Evolutionary conservation across 306 rosid genomes (phyloP).

Genomic region (Sindora glabra): DNA sequence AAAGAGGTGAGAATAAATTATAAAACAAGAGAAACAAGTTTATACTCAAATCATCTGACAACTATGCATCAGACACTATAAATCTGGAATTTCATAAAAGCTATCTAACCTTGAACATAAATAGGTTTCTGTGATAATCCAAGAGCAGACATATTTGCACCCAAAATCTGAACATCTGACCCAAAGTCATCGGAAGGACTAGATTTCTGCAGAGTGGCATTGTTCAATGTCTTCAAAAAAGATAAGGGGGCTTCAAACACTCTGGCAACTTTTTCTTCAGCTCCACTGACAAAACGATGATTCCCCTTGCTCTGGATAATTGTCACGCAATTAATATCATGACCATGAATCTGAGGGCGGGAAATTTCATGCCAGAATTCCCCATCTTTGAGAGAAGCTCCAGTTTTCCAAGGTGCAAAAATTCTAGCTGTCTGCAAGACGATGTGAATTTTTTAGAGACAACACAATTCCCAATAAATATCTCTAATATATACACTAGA

Average conservation of each 20-base stretch:
- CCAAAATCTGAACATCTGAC: conserved; percentile 73
- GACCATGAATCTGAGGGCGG: conserved; percentile 97
- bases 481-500: not conserved
- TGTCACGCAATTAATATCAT: conserved; percentile 81
- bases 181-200: conserved; percentile 45
- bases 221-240: conserved; percentile 78
- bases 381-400: conserved; percentile 32
- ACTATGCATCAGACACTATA: not conserved
- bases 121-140: conserved; percentile 96
- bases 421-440: conserved; percentile 72
- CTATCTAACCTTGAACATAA: conserved; percentile 59
- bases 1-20: not conserved
- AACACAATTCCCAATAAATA: conserved; percentile 3
- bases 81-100: conserved; percentile 2
- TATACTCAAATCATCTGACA: not conserved
- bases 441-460: conserved; percentile 2
- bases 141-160: conserved; percentile 99
- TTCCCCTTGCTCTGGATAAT: conserved; percentile 70
- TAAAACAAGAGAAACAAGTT: not conserved
- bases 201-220: conserved; percentile 48
- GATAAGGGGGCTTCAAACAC: conserved; percentile 94
- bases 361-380: conserved; percentile 81
- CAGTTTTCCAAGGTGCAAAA: conserved; percentile 74
- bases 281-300: conserved; percentile 91
- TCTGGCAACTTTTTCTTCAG: conserved; percentile 96